Evolutionary conservation across 1,284 basidiomycete genomes (phyloP), one percentile per base, ranked within the genome.

Genomic region (Marasmius oreades): DNA sequence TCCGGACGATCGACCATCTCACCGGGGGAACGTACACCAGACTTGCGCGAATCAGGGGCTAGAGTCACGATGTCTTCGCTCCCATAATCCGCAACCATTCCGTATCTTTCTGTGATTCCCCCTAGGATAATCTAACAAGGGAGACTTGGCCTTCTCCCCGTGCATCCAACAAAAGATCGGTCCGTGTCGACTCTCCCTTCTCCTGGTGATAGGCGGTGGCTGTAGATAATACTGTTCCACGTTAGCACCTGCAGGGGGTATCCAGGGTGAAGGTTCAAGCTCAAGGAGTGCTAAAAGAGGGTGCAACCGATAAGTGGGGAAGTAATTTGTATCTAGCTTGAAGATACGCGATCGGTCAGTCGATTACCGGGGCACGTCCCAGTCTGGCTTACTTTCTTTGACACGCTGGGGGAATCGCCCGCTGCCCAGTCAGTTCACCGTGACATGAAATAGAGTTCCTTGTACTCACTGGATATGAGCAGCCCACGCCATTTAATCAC

Each of bases 401-500:
- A 62, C 73, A 70, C 72, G 68, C 52, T 43, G 66, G 55, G 73
- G 72, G 57, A 76, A 77, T 2, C 62, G 10, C 28, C 4, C 5
- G 10, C n/a, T n/a, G 75, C 77, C 55, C 43, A 53, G 23, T 28
- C 37, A 51, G 48, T 48, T 58, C 33, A 63, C 58, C 14, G 4
- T 45, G 14, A 7, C n/a, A 31, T 4, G 34, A 46, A 18, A 39
- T 28, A n/a, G 16, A 20, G 7, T 53, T 16, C 43, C 18, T 3
- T 14, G 39, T 43, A 67, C 73, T 61, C 51, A 75, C 73, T 66
- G 64, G 69, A 66, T 5, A 80, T 69, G 47, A 81, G 68, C 12
- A 69, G 55, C 43, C 71, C 72, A 62, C 83, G 79, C 78, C 79
- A 81, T 52, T 69, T 72, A 10, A 76, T 68, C 22, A 82, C 60